Evolutionary conservation across 2,329 filamentous ascomycete species (phyloP).

Genomic region (Sordariomycetes sp.): DNA sequence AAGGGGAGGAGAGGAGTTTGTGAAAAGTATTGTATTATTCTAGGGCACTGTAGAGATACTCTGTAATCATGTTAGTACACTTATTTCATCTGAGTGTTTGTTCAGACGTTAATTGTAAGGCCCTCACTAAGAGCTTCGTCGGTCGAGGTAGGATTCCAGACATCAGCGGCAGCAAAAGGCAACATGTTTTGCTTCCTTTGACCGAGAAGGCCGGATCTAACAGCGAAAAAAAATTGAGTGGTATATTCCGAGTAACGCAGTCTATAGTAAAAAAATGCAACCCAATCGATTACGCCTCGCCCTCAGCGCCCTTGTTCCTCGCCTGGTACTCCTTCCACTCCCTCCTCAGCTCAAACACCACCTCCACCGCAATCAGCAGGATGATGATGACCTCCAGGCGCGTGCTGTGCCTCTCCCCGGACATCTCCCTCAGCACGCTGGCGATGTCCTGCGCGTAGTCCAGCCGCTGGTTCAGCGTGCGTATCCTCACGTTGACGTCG

Average conservation of each 20-base stretch:
- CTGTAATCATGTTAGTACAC: neutral
- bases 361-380: conserved; percentile 82
- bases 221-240: neutral
- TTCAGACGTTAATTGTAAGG: no score
- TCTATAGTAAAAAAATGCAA: neutral
- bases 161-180: neutral
- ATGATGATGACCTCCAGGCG: conserved; percentile 95
- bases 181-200: neutral
- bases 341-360: conserved; percentile 72
- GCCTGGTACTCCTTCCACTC: conserved; percentile 37
- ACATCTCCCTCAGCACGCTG: conserved; percentile 72
- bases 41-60: neutral
- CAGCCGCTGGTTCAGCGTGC: conserved; percentile 90
- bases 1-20: neutral
- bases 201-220: neutral
- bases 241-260: neutral
- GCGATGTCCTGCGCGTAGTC: conserved; percentile 96
- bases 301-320: conserved; percentile 7
- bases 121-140: no score
- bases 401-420: conserved; percentile 83
- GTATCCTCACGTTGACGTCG: conserved; percentile 85
- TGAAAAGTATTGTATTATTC: neutral
- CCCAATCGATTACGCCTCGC: neutral
- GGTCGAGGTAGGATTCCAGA: no score
- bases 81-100: no score